Evolutionary conservation across 768 basidiomycete genomes (phyloP).

Genomic region (Clavaria fumosa): DNA sequence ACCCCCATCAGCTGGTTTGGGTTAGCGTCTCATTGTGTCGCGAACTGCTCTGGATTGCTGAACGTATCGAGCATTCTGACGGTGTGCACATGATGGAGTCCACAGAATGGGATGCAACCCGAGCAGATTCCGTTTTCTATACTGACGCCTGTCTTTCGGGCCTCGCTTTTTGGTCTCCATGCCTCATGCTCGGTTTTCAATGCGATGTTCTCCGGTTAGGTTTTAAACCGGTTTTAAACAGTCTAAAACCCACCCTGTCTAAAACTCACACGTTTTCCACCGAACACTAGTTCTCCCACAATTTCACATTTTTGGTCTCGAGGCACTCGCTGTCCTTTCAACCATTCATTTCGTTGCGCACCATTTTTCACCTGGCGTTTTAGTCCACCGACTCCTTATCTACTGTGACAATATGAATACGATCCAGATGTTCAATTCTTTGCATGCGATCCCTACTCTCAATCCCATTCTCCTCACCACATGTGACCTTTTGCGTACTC

Average conservation of each 20-base stretch:
- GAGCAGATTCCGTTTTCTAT: slow-evolving; percentile 10
- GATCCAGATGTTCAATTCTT: slow-evolving; percentile 12
- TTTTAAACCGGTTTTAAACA: slow-evolving; percentile 9
- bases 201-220: slow-evolving; percentile 2
- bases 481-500: slow-evolving; percentile 9
- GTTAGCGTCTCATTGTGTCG: slow-evolving; percentile 16
- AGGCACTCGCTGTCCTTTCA: slow-evolving; percentile 14
- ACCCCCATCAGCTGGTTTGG: slow-evolving; percentile 9
- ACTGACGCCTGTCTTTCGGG: slow-evolving; percentile 13
- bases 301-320: slow-evolving; percentile 14
- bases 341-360: slow-evolving; percentile 4
- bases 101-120: slow-evolving; percentile 7
- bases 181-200: slow-evolving; percentile 4
- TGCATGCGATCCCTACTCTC: slow-evolving; percentile 4
- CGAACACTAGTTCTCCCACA: not conserved
- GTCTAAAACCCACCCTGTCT: not conserved
- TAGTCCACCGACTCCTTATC: slow-evolving; percentile 8
- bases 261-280: too few relatives aligned
- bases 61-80: slow-evolving; percentile 11
- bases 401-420: slow-evolving; percentile 16
- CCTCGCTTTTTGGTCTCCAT: slow-evolving; percentile 13
- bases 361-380: not conserved
- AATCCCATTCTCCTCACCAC: slow-evolving; percentile 12
- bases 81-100: slow-evolving; percentile 15
- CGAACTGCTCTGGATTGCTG: slow-evolving; percentile 21